Percentiles rank a stretch among this genome's conserved stretches.
These are phyloP conservation scores for Leucocoprinus leucothites DNA, from an alignment of 768 basidiomycete genomes.

Conservation along the genomic window DNA sequence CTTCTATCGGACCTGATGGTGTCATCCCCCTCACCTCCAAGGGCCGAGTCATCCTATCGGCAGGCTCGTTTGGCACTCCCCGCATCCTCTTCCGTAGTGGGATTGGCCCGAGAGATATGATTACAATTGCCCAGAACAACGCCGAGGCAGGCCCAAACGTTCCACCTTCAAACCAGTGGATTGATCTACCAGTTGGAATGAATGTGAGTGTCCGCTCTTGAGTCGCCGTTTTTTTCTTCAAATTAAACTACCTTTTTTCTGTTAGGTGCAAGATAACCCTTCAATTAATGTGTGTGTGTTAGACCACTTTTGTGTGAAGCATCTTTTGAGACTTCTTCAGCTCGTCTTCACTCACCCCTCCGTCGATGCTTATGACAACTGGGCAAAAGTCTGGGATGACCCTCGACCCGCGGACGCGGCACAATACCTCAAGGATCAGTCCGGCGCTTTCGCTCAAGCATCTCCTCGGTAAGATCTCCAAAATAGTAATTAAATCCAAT, in stretches of 20 bases:
- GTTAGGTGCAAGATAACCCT: conserved; percentile 46
- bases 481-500: not conserved
- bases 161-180: conserved; percentile 47
- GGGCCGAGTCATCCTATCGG: no score
- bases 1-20: conserved; percentile 53
- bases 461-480: conserved; percentile 31
- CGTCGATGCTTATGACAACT: conserved; percentile 63
- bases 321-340: conserved; percentile 20
- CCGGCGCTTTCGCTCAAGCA: conserved; percentile 54
- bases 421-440: conserved; percentile 48
- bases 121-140: conserved; percentile 45
- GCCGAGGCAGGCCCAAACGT: conserved; percentile 42
- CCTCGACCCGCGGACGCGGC: conserved; percentile 56
- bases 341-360: conserved; percentile 65
- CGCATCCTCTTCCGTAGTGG: conserved; percentile 59
- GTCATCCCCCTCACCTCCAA: conserved; percentile 48
- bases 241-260: not conserved
- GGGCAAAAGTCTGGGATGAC: conserved; percentile 53
- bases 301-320: not conserved
- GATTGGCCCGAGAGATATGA: conserved; percentile 59
- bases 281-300: conserved; percentile 49
- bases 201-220: conserved; percentile 27
- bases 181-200: conserved; percentile 57
- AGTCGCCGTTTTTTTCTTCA: not conserved
- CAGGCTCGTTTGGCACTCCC: conserved; percentile 53